Conservation (phyloP, 352 stramenopile genomes). For the Globisporangium echinulatum region DNA sequence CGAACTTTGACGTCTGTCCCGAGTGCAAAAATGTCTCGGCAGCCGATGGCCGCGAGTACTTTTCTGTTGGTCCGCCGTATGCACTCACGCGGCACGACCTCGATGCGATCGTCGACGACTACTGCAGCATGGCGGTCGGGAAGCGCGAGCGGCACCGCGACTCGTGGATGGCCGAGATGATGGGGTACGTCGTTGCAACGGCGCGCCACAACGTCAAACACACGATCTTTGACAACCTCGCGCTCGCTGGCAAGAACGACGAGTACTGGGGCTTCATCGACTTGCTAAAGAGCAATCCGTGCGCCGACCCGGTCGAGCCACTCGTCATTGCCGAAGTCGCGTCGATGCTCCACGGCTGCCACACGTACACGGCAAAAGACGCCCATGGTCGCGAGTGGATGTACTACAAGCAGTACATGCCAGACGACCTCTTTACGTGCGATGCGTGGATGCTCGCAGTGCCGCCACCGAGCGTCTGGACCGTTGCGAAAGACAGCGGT, state of each 20-base stretch:
- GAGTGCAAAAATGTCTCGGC: slow-evolving; percentile 40
- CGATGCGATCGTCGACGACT: slow-evolving; percentile 48
- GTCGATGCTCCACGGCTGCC: slow-evolving; percentile 37
- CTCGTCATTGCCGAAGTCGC: slow-evolving; percentile 39
- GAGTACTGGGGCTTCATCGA: slow-evolving; percentile 59
- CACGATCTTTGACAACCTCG: slow-evolving; percentile 72
- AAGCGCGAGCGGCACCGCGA: slow-evolving; percentile 32
- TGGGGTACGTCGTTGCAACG: slow-evolving; percentile 53
- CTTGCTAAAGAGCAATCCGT: slow-evolving; percentile 56
- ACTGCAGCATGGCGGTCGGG: slow-evolving; percentile 50
- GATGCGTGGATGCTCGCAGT: slow-evolving; percentile 67
- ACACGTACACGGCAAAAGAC: slow-evolving; percentile 37
- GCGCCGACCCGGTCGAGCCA: slow-evolving; percentile 33
- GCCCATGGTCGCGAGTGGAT: slow-evolving; percentile 47
- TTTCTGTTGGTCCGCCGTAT: slow-evolving; percentile 49
- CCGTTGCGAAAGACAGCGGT: slow-evolving; percentile 35
- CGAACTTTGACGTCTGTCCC: slow-evolving; percentile 35
- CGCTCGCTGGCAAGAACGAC: slow-evolving; percentile 37
- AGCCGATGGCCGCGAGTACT: slow-evolving; percentile 43
- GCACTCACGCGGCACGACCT: slow-evolving; percentile 52
- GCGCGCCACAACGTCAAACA: slow-evolving; percentile 66
- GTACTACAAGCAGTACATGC: slow-evolving; percentile 60
- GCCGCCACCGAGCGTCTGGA: slow-evolving; percentile 56
- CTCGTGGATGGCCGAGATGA: slow-evolving; percentile 39
- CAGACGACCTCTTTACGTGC: slow-evolving; percentile 66